Evolutionary conservation across 331 rosid species (phyloP), one percentile per base, ranked within the genome.

Genomic region (Dryas integrifolia): DNA sequence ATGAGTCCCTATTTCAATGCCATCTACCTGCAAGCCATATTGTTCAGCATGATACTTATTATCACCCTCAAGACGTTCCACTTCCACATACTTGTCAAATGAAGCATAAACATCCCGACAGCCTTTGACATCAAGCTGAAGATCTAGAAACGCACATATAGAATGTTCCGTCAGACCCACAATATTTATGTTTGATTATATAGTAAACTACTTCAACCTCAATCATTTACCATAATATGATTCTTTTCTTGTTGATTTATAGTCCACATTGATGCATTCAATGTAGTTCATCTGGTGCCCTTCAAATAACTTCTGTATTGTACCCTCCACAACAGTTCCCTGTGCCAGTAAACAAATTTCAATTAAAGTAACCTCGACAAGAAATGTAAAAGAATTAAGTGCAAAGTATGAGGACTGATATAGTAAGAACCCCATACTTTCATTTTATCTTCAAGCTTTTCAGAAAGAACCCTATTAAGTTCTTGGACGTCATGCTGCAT

Each of bases 401-500:
- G 52, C 47, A 51, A 60, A 62, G 10, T 24, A 14, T 26, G 14
- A 60, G 50, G 49, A 8, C 44, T 43, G 46, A 50, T 24, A 45
- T 15, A 18, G 66, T 7, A 12, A 50, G 16, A 55, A 1, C 46
- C 16, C 26, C 6, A 63, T 82, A 88, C 98, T 95, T 92, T 92
- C 98, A 92, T 92, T 81, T 92, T 92, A 80, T 92, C 96, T 86
- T 92, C 98, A 82, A 92, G 98, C 69, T 92, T 92, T 82, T 92
- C 98, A 72, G 85, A 88, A 7, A 92, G 88, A 69, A 90, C 98
- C 84, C 98, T 88, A 74, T 92, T 92, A 46, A 92, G 85, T 73
- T 92, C 98, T 81, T 92, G 98, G 66, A 92, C 98, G 78, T 92
- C 98, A 84, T 92, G 98, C 82, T 92, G 98, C 98, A 92, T 88